Base-by-base conservation (phyloP, 1,284 basidiomycete species). In the Meira nashicola region DNA sequence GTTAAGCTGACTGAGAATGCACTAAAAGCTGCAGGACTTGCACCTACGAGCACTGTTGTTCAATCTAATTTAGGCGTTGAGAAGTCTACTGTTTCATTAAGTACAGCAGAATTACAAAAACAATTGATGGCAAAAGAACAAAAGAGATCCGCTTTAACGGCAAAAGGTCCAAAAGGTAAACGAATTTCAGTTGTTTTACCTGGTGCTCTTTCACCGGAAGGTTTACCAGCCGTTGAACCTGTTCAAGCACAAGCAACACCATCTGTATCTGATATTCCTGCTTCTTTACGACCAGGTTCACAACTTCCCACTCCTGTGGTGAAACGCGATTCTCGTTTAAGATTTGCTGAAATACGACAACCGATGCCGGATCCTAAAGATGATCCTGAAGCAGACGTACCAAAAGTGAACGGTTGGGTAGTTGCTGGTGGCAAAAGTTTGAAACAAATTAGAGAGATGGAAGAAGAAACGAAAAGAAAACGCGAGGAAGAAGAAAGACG, bases 131-230 rank as follows among this genome's bases (percentile, higher is more conserved):
- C 17, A 19, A 15, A 28, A 11, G 17, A 23, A 19, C 50, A 28
- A 39, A 39, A 41, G 28, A 8, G 21, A 23, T 5, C 15, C 11
- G 7, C 52, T 39, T n/a, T 19, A 14, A n/a, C 12, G 28, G 9
- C 15, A 14, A 10, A 28, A n/a, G n/a, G 15, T 7, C 21, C 50
- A 55, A 59, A 55, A 46, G 58, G 55, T 23, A 21, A 39, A n/a
- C 55, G 50, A 19, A 56, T 56, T 55, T 15, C 28, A 15, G 21
- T 59, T 9, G 40, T 48, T 10, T 40, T 57, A 41, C 55, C 47
- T 2, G 15, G 19, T 11, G 25, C 55, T 23, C 53, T 46, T 39
- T 15, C 23, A 14, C 53, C 53, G 4, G 25, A 43, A 44, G 43
- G 43, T 3, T 33, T 33, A 8, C 28, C 28, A 33, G 28, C 28